Conservation (phyloP, 805 yeast species). For the Jamesozyma hellenica region DNA sequence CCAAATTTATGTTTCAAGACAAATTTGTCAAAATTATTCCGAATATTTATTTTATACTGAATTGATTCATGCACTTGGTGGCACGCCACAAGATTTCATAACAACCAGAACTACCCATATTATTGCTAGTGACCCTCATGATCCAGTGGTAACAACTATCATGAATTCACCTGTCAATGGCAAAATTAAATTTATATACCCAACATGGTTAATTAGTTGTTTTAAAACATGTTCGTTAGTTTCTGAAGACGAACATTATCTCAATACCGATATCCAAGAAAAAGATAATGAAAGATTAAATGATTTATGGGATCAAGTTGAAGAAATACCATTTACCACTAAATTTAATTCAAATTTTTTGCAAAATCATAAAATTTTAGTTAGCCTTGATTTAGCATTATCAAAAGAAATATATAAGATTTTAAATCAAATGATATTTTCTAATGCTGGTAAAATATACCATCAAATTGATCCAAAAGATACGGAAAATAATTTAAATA, state of each 20-base stretch:
- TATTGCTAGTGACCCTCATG: slow-evolving; percentile 47
- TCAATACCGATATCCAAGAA: not conserved
- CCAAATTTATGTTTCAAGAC: slow-evolving; percentile 38
- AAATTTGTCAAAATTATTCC: slow-evolving; percentile 37
- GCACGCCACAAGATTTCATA: slow-evolving; percentile 50
- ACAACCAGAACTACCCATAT: slow-evolving; percentile 73
- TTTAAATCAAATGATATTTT: slow-evolving; percentile 36
- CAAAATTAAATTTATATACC: slow-evolving; percentile 52
- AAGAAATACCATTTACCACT: slow-evolving; percentile 5
- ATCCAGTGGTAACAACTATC: slow-evolving; percentile 48
- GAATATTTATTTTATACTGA: slow-evolving; percentile 64
- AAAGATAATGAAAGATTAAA: slow-evolving; percentile 7
- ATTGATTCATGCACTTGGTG: slow-evolving; percentile 55
- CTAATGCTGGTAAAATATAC: slow-evolving; percentile 46
- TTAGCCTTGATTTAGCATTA: slow-evolving; percentile 48
- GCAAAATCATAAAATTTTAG: slow-evolving; percentile 37
- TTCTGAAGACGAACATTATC: slow-evolving; percentile 44
- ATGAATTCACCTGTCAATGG: slow-evolving; percentile 29
- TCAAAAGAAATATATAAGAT: slow-evolving; percentile 35
- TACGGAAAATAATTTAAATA: slow-evolving; percentile 14
- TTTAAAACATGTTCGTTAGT: slow-evolving; percentile 41
- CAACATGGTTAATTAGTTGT: slow-evolving; percentile 74
- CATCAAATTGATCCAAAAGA: slow-evolving; percentile 13
- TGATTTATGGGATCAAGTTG: slow-evolving; percentile 8
- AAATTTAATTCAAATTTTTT: slow-evolving; percentile 18